Percentiles rank a stretch among this genome's conserved stretches.
Evolutionary conservation across 2,329 filamentous ascomycete genomes (phyloP).

Genomic region (Cryphonectria japonica): DNA sequence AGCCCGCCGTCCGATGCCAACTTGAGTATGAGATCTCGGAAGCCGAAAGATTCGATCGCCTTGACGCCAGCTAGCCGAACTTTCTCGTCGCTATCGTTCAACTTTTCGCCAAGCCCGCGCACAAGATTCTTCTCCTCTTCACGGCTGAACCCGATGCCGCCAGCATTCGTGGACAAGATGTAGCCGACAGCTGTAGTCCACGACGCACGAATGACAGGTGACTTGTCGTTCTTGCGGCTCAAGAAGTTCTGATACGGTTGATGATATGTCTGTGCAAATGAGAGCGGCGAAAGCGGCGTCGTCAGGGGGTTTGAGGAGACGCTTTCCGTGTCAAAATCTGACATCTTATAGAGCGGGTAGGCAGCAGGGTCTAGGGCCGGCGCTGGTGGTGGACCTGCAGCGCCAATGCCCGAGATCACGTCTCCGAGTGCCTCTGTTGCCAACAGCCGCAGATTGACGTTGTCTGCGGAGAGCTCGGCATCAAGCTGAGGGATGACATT

Average conservation of each 20-base stretch:
- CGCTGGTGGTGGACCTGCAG: conserved; percentile 79
- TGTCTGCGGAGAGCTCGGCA: conserved; percentile 88
- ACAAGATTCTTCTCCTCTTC: conserved; percentile 81
- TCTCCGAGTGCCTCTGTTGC: conserved; percentile 95
- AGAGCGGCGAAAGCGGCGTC: conserved; percentile 83
- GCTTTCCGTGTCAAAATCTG: conserved; percentile 57
- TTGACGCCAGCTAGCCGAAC: conserved; percentile 89
- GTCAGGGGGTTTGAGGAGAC: conserved; percentile 68
- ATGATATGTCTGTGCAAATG: conserved; percentile 82
- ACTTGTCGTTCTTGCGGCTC: conserved; percentile 84
- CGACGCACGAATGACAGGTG: conserved; percentile 75
- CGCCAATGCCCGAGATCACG: conserved; percentile 90
- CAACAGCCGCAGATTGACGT: conserved; percentile 80
- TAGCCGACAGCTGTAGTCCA: conserved; percentile 86
- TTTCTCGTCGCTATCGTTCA: conserved; percentile 87
- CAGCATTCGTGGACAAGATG: conserved; percentile 88
- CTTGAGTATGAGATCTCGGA: conserved; percentile 80
- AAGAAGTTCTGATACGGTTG: conserved; percentile 83
- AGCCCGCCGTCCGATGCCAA: conserved; percentile 77
- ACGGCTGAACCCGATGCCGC: conserved; percentile 82
- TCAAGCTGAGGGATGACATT: conserved; percentile 95
- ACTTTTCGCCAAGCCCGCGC: conserved; percentile 74
- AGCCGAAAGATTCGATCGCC: conserved; percentile 78
- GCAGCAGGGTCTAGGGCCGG: conserved; percentile 77
- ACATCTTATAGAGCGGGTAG: conserved; percentile 76